Evolutionary conservation across 768 basidiomycete genomes (phyloP).

Genomic region (Pholiota conissans): DNA sequence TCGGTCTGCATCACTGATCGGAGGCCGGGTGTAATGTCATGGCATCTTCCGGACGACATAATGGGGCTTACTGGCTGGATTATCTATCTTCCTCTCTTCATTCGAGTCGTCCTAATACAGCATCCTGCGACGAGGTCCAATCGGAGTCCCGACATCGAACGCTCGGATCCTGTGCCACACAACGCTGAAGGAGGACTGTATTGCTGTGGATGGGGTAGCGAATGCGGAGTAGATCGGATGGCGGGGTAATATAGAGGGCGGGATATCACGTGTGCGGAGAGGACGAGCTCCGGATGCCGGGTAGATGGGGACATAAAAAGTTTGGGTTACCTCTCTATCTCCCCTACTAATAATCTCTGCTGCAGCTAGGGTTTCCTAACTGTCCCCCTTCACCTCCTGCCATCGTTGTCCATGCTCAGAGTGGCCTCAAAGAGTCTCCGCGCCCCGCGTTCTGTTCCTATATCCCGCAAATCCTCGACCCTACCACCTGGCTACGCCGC

Average conservation of each 20-base stretch:
- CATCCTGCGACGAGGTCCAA: not conserved
- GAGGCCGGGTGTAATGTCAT: no score
- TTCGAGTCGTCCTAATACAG: not conserved
- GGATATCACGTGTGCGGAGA: not conserved
- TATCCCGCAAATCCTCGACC: slow-evolving; percentile 24
- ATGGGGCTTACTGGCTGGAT: no score
- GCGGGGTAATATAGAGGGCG: not conserved
- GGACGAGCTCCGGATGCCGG: not conserved
- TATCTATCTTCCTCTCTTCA: not conserved
- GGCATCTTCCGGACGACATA: no score
- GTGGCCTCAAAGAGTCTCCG: not conserved
- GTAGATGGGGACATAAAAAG: not conserved
- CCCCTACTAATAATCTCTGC: not conserved
- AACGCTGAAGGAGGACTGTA: not conserved
- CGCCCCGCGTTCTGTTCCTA: slow-evolving; percentile 20
- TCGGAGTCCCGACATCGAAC: not conserved
- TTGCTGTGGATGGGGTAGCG: not conserved
- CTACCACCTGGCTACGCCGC: slow-evolving; percentile 35
- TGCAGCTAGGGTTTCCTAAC: not conserved
- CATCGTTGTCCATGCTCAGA: not conserved
- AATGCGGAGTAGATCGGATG: not conserved
- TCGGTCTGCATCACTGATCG: no score
- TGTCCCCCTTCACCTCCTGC: not conserved
- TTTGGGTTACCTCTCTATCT: not conserved
- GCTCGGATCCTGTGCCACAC: not conserved